Base-by-base conservation (phyloP, 225 moss, liverwort and hornwort genomes). In the Bryum argenteum region DNA sequence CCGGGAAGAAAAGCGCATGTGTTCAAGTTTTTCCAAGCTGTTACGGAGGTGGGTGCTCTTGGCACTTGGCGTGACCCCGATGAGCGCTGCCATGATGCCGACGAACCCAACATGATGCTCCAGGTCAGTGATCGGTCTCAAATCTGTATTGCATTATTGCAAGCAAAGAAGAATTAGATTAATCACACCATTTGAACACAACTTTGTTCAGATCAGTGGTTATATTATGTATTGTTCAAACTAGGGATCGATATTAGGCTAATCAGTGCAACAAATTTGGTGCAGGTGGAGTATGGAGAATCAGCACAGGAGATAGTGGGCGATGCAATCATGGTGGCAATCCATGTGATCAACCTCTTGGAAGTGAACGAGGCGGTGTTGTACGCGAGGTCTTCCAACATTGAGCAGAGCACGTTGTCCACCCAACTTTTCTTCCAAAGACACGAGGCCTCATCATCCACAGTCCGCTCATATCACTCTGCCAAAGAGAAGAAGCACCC, bases 11-110 rank as follows among this genome's bases (percentile, higher is more conserved):
- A 86, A 37, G 86, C 83, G 1, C 78, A 58, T 52, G 74, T 80
- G 19, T 86, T 86, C 71, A 80, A 69, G 28, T 86, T 86, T 66
- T 83, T 86, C 50, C 80, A 80, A 45, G 80, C 86, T 14, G 86
- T 78, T 3, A 86, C 86, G 8, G 86, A 83, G 59, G 77, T 83
- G 3, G 80, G 83, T 64, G 83, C 83, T 5, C 59, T 80, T 1
- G 86, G 86, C 48, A 83, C 83, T 0, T 86, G 86, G 86, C 77
- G 86, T 2, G 80, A 86, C 57, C 83, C 83, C 5, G 80, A 78
- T n/a, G 77, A 75, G 42, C 52, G 68, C 3, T 71, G 64, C 60
- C 47, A 83, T 40, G 86, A 86, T 41, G 40, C 47, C 10, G 72
- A 74, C 19, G 83, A 43, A 17, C 68, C 83, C 11, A 86, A 80